Evolutionary conservation across 2,329 filamentous ascomycete genomes (phyloP).

Genomic region (Fusarium mangiferae): DNA sequence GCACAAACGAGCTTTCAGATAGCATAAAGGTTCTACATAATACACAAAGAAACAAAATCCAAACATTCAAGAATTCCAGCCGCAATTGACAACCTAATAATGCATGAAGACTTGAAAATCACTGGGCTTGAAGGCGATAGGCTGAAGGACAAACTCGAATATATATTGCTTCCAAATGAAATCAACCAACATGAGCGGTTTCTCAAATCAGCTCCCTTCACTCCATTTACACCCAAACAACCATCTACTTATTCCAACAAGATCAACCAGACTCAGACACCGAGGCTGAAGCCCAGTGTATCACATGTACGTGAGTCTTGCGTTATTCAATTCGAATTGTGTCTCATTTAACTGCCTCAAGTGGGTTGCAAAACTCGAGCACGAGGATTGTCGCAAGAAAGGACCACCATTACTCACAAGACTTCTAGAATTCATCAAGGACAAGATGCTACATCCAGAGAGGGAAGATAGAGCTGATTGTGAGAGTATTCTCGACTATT

Average conservation of each 20-base stretch:
- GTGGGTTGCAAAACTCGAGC: not conserved
- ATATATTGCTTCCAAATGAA: not conserved
- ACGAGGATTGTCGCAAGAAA: rapidly evolving
- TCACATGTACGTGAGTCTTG: rapidly evolving
- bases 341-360: not conserved
- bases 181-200: not conserved
- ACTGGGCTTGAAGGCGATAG: not conserved
- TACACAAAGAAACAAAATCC: not conserved
- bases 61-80: not conserved
- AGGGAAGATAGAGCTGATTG: not conserved
- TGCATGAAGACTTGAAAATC: not conserved
- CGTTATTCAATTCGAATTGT: not conserved
- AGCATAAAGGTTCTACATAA: not conserved
- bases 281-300: not conserved
- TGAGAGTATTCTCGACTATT: no score
- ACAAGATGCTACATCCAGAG: not conserved
- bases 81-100: not conserved
- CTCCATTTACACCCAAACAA: not conserved
- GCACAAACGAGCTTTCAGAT: not conserved
- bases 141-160: not conserved
- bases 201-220: not conserved
- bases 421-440: not conserved
- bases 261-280: not conserved
- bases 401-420: rapidly evolving
- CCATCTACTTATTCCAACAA: not conserved